These are phyloP conservation scores for Penicillium sp. DNA, from an alignment of 2,329 filamentous ascomycete genomes.

Conservation along the genomic window DNA sequence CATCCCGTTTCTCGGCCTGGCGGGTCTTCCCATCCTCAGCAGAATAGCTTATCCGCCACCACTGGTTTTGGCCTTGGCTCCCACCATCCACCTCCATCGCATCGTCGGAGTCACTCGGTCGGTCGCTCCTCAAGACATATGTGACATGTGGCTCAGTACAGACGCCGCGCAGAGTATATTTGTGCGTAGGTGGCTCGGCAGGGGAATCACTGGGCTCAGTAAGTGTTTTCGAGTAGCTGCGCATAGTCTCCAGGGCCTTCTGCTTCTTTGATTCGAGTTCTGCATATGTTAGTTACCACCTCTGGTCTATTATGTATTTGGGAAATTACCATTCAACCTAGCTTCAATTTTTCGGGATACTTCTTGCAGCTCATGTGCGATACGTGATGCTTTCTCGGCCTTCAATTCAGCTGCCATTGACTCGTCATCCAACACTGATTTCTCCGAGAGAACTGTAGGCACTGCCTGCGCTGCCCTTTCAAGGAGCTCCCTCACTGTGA, in stretches of 20 bases:
- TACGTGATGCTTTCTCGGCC: constrained; percentile 29
- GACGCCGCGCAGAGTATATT: constrained; percentile 62
- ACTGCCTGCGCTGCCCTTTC: constrained; percentile 42
- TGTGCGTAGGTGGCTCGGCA: constrained; percentile 46
- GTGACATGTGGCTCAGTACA: constrained; percentile 62
- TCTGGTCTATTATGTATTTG: background rate
- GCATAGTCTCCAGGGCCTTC: constrained; percentile 46
- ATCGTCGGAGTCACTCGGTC: constrained; percentile 23
- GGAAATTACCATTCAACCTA: constrained; percentile 44
- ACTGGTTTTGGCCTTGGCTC: constrained; percentile 48
- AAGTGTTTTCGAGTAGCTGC: constrained; percentile 50
- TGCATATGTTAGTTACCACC: constrained; percentile 26
- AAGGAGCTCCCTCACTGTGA: constrained; percentile 37
- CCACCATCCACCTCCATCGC: constrained; percentile 35
- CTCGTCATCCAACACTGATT: constrained; percentile 13
- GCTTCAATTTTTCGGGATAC: constrained; percentile 44
- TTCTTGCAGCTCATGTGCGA: constrained; percentile 40
- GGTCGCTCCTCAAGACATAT: constrained; percentile 55
- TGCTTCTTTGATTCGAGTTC: constrained; percentile 50
- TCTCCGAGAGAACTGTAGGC: constrained; percentile 26
- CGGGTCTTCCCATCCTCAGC: constrained; percentile 46
- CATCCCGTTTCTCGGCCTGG: constrained; percentile 31
- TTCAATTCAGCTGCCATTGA: constrained; percentile 21
- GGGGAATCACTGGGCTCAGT: constrained; percentile 49
- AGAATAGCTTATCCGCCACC: constrained; percentile 61